Percentiles rank a stretch among this genome's conserved stretches.
Conservation (phyloP, 108 stramenopile genomes). For the Conticribra weissflogii region DNA sequence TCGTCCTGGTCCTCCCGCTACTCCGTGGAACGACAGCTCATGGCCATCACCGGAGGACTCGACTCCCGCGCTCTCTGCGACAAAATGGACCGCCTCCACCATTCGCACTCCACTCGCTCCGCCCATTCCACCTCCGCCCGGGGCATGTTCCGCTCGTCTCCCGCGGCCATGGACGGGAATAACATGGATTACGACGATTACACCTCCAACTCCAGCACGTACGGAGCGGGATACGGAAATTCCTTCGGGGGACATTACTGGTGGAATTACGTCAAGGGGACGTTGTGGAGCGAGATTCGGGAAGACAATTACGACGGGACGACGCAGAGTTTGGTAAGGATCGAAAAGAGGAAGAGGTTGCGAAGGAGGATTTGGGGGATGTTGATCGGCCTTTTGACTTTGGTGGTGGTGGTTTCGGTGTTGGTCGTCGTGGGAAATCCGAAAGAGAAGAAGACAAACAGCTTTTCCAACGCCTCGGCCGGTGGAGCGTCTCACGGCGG, state of each 20-base stretch:
- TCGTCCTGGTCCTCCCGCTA: conserved; percentile 72
- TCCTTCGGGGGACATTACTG: conserved; percentile 22
- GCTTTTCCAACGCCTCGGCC: neutral
- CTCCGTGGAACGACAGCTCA: conserved; percentile 55
- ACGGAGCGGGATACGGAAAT: conserved; percentile 10
- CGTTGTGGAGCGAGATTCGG: conserved; percentile 48
- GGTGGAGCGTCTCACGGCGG: neutral
- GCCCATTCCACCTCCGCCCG: conserved; percentile 46
- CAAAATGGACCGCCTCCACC: conserved; percentile 46
- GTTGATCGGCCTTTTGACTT: conserved; percentile 11
- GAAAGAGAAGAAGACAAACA: no score
- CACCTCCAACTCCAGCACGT: conserved; percentile 10
- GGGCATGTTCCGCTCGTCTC: conserved; percentile 41
- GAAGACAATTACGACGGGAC: conserved; percentile 52
- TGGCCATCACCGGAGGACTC: conserved; percentile 54
- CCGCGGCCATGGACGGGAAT: conserved; percentile 45
- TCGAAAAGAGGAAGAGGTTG: conserved; percentile 27
- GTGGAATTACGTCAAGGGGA: conserved; percentile 43
- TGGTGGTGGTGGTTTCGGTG: conserved; percentile 22
- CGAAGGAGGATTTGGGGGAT: conserved; percentile 31
- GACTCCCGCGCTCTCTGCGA: conserved; percentile 33
- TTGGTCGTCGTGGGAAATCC: conserved; percentile 37
- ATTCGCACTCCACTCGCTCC: no score
- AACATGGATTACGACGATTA: conserved; percentile 43
- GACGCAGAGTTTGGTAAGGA: conserved; percentile 49